Percentiles rank a stretch among this genome's conserved stretches.
Conservation (phyloP, 352 stramenopile species). For the Pilasporangium apinafurcum region DNA sequence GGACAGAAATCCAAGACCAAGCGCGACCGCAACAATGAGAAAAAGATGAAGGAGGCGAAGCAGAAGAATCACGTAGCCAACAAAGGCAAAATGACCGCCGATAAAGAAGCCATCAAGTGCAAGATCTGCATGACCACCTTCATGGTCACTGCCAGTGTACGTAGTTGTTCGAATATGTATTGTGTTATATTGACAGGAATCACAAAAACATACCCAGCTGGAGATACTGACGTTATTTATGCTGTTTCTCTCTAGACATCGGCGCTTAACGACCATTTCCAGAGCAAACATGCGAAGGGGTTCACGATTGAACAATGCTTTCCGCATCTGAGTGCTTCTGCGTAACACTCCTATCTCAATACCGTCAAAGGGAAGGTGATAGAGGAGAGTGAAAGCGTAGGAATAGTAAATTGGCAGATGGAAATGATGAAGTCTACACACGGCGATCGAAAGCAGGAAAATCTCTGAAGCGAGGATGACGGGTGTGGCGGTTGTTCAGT, state of each 20-base stretch:
- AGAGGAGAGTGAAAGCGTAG: not conserved
- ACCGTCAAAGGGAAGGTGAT: not conserved
- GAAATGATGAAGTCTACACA: too few species aligned
- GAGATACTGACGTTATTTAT: too few species aligned
- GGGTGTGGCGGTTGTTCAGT: too few species aligned
- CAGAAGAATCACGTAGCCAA: constrained; percentile 73
- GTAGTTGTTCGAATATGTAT: constrained; percentile 8
- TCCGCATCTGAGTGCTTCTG: constrained; percentile 16
- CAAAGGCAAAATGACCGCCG: constrained; percentile 80
- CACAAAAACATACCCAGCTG: too few species aligned
- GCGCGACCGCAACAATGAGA: constrained; percentile 77
- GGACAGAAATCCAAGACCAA: constrained; percentile 75
- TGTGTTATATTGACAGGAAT: not conserved
- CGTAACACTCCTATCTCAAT: constrained; percentile 10
- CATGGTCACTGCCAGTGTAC: constrained; percentile 78
- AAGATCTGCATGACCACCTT: constrained; percentile 87
- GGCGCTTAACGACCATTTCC: constrained; percentile 75
- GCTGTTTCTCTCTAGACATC: constrained; percentile 24
- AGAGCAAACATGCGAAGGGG: constrained; percentile 80
- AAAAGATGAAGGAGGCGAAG: constrained; percentile 84
- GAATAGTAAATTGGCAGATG: not conserved
- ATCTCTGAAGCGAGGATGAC: too few species aligned
- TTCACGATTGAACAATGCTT: constrained; percentile 80
- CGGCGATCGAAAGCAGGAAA: too few species aligned
- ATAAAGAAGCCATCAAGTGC: constrained; percentile 76